These are phyloP conservation scores for Suillus paluster DNA, from an alignment of 768 basidiomycete genomes.

Conservation along the genomic window DNA sequence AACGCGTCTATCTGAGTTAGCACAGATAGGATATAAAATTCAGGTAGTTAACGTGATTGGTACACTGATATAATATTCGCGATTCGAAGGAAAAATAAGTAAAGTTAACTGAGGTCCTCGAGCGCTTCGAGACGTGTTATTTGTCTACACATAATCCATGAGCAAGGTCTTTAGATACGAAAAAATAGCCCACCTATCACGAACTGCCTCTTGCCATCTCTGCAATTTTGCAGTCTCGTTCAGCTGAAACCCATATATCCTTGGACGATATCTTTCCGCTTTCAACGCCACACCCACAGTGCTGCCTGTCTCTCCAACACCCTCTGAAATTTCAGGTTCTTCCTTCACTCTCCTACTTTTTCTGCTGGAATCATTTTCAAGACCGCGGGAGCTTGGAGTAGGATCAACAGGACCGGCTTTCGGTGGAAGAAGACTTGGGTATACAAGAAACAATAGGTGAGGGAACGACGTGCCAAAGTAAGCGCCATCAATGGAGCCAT, in stretches of 20 bases:
- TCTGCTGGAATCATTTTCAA: conserved; percentile 36
- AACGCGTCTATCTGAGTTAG: too few species aligned
- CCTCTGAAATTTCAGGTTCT: conserved; percentile 51
- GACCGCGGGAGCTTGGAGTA: conserved; percentile 27
- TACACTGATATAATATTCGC: background rate
- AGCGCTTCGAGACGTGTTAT: conserved; percentile 53
- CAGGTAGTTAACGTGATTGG: too few species aligned
- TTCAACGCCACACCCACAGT: conserved; percentile 86
- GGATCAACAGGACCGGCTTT: conserved; percentile 64
- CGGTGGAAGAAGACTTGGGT: conserved; percentile 88
- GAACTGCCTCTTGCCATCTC: conserved; percentile 93
- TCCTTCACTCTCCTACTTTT: conserved; percentile 58
- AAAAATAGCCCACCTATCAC: conserved; percentile 65
- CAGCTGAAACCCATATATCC: conserved; percentile 96
- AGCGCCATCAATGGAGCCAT: conserved; percentile 97
- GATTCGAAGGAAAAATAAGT: background rate
- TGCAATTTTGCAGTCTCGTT: conserved; percentile 92
- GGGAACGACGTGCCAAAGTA: conserved; percentile 99
- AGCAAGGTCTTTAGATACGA: conserved; percentile 4
- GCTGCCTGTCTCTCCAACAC: conserved; percentile 68
- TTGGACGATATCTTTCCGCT: conserved; percentile 90
- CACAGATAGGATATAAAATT: too few species aligned
- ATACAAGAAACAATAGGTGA: conserved; percentile 95
- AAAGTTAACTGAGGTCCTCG: conserved; percentile 32
- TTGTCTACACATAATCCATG: conserved; percentile 40